phyloP scores from a whole-genome alignment of 129 eudicot species.

The Saussurea involucrata region DNA sequence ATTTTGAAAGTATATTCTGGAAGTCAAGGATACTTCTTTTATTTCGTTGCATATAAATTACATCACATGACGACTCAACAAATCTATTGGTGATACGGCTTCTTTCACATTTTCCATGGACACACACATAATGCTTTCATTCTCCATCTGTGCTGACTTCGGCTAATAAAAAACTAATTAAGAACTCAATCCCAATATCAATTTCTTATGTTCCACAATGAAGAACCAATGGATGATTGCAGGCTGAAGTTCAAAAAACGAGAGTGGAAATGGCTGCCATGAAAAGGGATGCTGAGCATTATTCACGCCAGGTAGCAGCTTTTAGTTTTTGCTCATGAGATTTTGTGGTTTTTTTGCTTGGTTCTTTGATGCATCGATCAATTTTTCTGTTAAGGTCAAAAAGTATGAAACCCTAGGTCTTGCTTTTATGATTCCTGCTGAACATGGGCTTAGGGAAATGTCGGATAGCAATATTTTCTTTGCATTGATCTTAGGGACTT shows the following conservation, averaged over 20 bases:
- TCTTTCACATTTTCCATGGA: not conserved
- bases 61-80: not conserved
- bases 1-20: not conserved
- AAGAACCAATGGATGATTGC: conserved; percentile 13
- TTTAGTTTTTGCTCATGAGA: conserved; percentile 5
- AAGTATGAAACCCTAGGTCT: not conserved
- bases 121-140: not conserved
- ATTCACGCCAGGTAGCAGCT: conserved; percentile 79
- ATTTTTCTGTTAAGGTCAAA: no score
- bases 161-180: not conserved
- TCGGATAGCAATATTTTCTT: not conserved
- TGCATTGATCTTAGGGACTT: not conserved
- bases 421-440: not conserved
- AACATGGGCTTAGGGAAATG: not conserved
- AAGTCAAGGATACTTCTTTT: not conserved
- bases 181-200: not conserved
- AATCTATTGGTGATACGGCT: not conserved
- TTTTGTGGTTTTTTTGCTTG: not conserved
- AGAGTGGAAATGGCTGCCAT: conserved; percentile 98
- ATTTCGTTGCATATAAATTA: not conserved
- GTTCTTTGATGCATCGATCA: not conserved
- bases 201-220: conserved; percentile 7
- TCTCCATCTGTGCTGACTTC: not conserved
- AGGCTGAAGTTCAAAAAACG: conserved; percentile 96
- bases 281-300: conserved; percentile 99